Evolutionary conservation across 1,284 basidiomycete species (phyloP).

Genomic region (Fereydounia khargensis): DNA sequence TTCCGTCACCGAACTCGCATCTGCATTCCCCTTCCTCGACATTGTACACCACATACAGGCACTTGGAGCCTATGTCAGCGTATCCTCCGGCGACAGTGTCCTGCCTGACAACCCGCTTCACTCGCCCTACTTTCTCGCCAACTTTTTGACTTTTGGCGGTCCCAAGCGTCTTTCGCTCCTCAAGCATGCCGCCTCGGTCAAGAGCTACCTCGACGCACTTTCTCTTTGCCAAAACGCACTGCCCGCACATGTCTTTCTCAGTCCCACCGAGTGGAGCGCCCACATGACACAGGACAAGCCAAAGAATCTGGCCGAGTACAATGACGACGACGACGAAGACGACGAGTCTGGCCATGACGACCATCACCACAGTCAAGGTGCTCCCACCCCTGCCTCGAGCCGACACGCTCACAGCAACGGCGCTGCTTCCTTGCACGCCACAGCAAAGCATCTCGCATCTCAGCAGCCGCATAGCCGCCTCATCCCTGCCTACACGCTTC

Average conservation of each 20-base stretch:
- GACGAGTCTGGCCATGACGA: neutral
- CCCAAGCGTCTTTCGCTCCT: slow-evolving; percentile 35
- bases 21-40: slow-evolving; percentile 32
- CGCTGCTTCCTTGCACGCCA: neutral
- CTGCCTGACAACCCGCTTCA: slow-evolving; percentile 8
- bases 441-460: no score
- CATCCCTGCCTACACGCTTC: neutral
- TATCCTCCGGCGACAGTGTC: neutral
- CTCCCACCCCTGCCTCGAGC: neutral
- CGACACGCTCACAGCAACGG: slow-evolving; percentile 3
- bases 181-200: slow-evolving; percentile 19
- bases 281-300: neutral
- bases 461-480: no score
- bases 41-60: slow-evolving; percentile 22
- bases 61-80: slow-evolving; percentile 6
- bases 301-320: no score
- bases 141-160: slow-evolving; percentile 36
- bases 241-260: slow-evolving; percentile 5
- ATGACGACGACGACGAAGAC: neutral
- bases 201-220: slow-evolving; percentile 37
- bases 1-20: slow-evolving; percentile 33
- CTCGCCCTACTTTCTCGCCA: slow-evolving; percentile 36
- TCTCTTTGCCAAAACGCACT: slow-evolving; percentile 44
- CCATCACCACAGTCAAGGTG: neutral
- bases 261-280: neutral